A percentile compares a stretch with the other conserved stretches of the same genome.
Evolutionary conservation across 331 rosid species (phyloP).

Genomic region (Acacia pycnantha): DNA sequence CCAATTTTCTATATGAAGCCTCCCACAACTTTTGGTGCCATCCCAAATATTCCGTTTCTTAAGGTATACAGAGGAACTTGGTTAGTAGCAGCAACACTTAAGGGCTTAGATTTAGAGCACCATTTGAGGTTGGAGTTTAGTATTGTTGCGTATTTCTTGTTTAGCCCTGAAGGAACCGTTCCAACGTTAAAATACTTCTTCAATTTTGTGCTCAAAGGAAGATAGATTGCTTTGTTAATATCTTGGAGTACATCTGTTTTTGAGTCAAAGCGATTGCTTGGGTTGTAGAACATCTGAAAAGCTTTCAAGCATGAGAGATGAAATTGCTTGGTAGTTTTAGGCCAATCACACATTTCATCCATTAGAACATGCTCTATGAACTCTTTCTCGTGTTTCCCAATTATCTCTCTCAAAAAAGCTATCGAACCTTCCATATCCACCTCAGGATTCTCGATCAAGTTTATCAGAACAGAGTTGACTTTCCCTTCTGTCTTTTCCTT

Average conservation of each 20-base stretch:
- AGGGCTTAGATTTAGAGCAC: neutral
- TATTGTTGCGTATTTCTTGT: neutral
- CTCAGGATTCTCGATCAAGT: slow-evolving; percentile 39
- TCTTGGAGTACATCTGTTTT: slow-evolving; percentile 35
- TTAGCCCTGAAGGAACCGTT: slow-evolving; percentile 9
- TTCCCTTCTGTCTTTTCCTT: slow-evolving; percentile 45
- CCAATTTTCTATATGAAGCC: slow-evolving; percentile 10
- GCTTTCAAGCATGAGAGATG: slow-evolving; percentile 49
- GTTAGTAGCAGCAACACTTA: neutral
- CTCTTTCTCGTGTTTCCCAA: slow-evolving; percentile 33
- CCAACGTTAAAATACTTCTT: neutral
- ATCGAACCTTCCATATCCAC: slow-evolving; percentile 40
- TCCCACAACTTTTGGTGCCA: slow-evolving; percentile 18
- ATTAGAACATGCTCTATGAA: slow-evolving; percentile 40
- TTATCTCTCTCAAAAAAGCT: slow-evolving; percentile 25
- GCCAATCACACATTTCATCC: slow-evolving; percentile 35
- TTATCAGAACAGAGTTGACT: slow-evolving; percentile 35
- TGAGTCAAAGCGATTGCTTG: slow-evolving; percentile 36
- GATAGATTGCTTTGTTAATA: slow-evolving; percentile 47
- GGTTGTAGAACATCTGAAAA: slow-evolving; percentile 55
- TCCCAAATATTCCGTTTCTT: slow-evolving; percentile 9
- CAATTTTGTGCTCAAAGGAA: slow-evolving; percentile 22
- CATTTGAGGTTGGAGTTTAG: neutral
- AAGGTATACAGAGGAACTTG: neutral
- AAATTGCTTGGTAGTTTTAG: slow-evolving; percentile 21